Percentiles rank a stretch among this genome's conserved stretches.
Evolutionary conservation across 1,139 yeast genomes (phyloP).

Genomic region (Yamadazyma oceani): DNA sequence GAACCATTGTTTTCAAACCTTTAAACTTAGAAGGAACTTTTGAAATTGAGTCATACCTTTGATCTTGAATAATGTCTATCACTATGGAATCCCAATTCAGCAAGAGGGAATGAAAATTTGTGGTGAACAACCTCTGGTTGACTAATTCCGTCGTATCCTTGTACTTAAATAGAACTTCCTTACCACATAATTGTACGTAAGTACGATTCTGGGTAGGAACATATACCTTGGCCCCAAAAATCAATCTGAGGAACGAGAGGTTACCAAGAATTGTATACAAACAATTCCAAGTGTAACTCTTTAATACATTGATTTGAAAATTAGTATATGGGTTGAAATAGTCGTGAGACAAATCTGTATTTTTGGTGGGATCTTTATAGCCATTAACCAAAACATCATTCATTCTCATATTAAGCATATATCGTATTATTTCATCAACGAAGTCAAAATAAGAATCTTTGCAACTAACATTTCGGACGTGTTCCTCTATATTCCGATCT

Average conservation of each 20-base stretch:
- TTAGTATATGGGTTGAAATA: slow-evolving; percentile 23
- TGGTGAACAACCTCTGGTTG: slow-evolving; percentile 5
- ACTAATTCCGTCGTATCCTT: neutral
- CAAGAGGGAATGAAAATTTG: neutral
- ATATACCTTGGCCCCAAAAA: slow-evolving; percentile 31
- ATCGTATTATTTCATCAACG: slow-evolving; percentile 23
- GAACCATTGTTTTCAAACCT: slow-evolving; percentile 17
- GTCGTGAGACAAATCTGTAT: slow-evolving; percentile 14
- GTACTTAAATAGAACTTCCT: slow-evolving; percentile 1
- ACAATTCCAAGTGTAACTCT: slow-evolving; percentile 36
- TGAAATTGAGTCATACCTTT: slow-evolving; percentile 2
- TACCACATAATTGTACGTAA: slow-evolving; percentile 40
- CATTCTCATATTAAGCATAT: slow-evolving; percentile 19
- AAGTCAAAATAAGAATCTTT: slow-evolving; percentile 23
- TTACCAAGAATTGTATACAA: slow-evolving; percentile 34
- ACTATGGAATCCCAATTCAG: slow-evolving; percentile 4
- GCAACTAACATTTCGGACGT: slow-evolving; percentile 1
- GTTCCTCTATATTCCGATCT: neutral
- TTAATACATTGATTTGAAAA: slow-evolving; percentile 29
- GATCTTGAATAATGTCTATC: slow-evolving; percentile 12
- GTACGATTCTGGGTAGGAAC: slow-evolving; percentile 13
- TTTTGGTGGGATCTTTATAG: slow-evolving; percentile 21
- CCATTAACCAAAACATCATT: slow-evolving; percentile 27
- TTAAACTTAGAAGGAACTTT: slow-evolving; percentile 25
- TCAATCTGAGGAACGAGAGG: slow-evolving; percentile 27